phyloP scores from a whole-genome alignment of 257 asterid species.

The Marsdenia floribunda region DNA sequence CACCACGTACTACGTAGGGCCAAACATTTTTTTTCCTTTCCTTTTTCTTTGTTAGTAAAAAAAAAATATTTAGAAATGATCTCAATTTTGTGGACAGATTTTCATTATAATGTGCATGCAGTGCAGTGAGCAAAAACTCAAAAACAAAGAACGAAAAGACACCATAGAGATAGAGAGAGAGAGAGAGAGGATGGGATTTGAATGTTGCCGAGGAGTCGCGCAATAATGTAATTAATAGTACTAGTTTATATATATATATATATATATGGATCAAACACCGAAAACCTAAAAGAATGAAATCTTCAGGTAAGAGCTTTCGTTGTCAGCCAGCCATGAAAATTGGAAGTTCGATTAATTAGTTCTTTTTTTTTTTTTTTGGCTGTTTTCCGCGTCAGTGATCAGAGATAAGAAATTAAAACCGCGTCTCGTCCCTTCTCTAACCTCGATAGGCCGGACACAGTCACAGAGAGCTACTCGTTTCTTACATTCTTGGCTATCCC shows the following conservation, averaged over 20 bases:
- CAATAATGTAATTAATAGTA: neutral
- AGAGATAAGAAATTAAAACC: neutral
- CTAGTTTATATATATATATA: too few relatives aligned
- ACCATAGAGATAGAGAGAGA: neutral
- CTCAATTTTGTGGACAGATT: too few relatives aligned
- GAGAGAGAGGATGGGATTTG: neutral
- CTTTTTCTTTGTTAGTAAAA: too few relatives aligned
- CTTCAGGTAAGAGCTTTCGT: neutral
- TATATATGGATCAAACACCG: too few relatives aligned
- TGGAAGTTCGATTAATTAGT: neutral
- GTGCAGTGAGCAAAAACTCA: neutral
- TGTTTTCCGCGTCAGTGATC: neutral
- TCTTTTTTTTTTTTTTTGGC: too few relatives aligned
- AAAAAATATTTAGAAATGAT: too few relatives aligned
- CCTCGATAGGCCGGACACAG: neutral
- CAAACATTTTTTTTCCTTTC: too few relatives aligned
- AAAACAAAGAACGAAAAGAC: neutral
- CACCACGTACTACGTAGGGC: too few relatives aligned
- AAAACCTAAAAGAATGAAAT: neutral
- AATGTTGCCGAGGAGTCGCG: neutral
- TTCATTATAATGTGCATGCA: too few relatives aligned
- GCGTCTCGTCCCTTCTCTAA: neutral
- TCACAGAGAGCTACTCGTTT: too few relatives aligned
- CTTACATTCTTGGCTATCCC: neutral
- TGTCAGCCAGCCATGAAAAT: constrained; percentile 1